phyloP scores from a whole-genome alignment of 192 early-diverging fungal species.

The Entomortierella lignicola region DNA sequence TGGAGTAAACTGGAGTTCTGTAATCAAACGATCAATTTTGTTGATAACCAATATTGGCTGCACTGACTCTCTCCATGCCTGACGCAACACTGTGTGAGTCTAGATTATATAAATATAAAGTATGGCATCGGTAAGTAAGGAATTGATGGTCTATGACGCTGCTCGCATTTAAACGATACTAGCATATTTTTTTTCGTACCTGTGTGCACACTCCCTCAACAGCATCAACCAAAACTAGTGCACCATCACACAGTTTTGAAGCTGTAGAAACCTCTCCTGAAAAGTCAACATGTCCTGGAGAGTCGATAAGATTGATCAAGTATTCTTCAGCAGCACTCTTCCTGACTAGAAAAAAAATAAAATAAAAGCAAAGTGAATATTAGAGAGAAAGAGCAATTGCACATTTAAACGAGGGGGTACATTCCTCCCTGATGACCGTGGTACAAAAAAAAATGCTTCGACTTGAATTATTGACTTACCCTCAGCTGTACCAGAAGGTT shows the following conservation, averaged over 20 bases:
- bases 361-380: not conserved
- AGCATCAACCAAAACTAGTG: constrained; percentile 94
- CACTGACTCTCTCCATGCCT: constrained; percentile 94
- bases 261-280: constrained; percentile 99
- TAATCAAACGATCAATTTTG: constrained; percentile 97
- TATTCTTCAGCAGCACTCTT: constrained; percentile 70
- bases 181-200: constrained; percentile 49
- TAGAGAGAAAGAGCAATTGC: not conserved
- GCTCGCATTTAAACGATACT: too few relatives aligned
- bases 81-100: constrained; percentile 94
- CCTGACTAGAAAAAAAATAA: constrained; percentile 1
- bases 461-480: too few relatives aligned
- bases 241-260: constrained; percentile 95
- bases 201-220: constrained; percentile 99
- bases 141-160: too few relatives aligned
- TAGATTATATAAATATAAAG: constrained; percentile 46
- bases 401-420: too few relatives aligned
- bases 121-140: not conserved
- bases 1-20: constrained; percentile 92
- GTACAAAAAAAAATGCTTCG: too few relatives aligned
- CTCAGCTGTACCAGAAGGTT: constrained; percentile 8
- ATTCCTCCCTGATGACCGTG: too few relatives aligned
- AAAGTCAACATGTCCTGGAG: constrained; percentile 99
- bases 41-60: constrained; percentile 95
- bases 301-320: constrained; percentile 97